Base-by-base conservation (phyloP, 192 early-diverging fungal genomes). In the Coemansia sp. region DNA sequence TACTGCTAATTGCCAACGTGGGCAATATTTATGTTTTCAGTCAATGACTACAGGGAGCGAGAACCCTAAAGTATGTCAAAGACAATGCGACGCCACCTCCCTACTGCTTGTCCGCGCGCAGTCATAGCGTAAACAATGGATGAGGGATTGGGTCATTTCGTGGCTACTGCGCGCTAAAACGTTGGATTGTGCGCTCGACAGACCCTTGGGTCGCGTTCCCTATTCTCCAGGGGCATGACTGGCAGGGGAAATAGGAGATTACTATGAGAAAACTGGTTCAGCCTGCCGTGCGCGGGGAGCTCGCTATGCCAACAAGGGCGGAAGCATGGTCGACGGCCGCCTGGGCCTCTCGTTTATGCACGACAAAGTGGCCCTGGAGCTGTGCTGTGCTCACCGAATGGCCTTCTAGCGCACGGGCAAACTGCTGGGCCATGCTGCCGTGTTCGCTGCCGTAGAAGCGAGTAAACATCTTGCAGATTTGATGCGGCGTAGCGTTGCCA, bases 301-400 rank as follows among this genome's bases (percentile, higher is more conserved):
- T 51, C 9, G 55, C 55, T 17, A 34, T 15, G 32, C 41, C 70
- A 57, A 64, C 36, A 17, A 74, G 64, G 15, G 61, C 14, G 6
- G 21, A 38, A 19, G 64, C 57, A 27, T 78, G 68, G 37, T 86
- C 80, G n/a, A 95, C 76, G 2, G 94, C 94, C 12, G 73, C 81
- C 48, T 86, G 63, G 0, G 96, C 89, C 63, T 86, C 80, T 69
- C 95, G 91, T 57, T 95, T 92, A 59, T 88, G 87, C 38, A 90
- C 78, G 9, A 97, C 94, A 90, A 99, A 99, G 82, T 99, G 97
- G 4, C 97, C 97, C 81, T 99, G 97, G 36, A 99, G 73, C 66
- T 86, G 86, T 0, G 95, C 95, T 5, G 95, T 93, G 76, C 93
- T 95, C 36, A 94, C 85, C 5, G 70, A 64, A 41, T 86, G 76